A percentile compares a stretch with the other conserved stretches of the same genome.
phyloP scores from a whole-genome alignment of 768 basidiomycete genomes.

The Cyclocybe cylindracea region DNA sequence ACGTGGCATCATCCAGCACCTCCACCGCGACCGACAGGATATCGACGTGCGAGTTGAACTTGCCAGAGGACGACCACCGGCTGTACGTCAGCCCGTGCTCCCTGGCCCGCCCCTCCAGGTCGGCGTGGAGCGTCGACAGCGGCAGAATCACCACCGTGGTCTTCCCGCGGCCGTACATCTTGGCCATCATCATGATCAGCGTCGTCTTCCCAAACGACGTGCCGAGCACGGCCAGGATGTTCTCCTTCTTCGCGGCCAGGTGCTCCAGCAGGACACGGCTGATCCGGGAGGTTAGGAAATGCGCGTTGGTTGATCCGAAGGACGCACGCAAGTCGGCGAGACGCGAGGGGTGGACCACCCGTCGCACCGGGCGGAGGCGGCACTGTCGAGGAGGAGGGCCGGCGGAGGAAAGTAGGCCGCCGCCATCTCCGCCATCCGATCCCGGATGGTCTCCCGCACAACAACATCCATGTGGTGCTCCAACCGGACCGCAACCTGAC shows the following conservation, averaged over 20 bases:
- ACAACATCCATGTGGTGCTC: constrained; percentile 3
- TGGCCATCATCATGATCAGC: constrained; percentile 6
- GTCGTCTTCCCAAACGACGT: constrained; percentile 15
- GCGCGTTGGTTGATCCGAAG: background rate
- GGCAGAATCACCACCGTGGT: constrained; percentile 13
- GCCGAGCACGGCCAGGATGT: constrained; percentile 10
- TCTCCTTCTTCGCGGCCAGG: constrained; percentile 1
- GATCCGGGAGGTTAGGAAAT: constrained; percentile 13
- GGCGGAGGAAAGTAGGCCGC: constrained; percentile 5
- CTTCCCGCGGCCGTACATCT: background rate
- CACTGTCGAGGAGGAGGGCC: background rate
- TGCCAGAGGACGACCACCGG: background rate
- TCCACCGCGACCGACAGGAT: constrained; percentile 11
- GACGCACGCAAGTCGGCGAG: constrained; percentile 1
- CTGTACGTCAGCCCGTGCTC: background rate
- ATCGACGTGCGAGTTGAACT: background rate
- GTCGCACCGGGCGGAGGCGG: too few species aligned
- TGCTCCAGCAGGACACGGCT: constrained; percentile 10
- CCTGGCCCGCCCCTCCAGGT: constrained; percentile 3
- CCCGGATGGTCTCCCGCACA: constrained; percentile 5
- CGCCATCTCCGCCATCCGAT: constrained; percentile 8
- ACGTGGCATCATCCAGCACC: too few species aligned
- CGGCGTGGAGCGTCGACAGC: constrained; percentile 8
- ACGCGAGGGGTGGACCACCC: constrained; percentile 5
- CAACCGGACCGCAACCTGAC: background rate